phyloP scores from a whole-genome alignment of 1,139 yeast genomes.

The Suhomyces bolitotheri region DNA sequence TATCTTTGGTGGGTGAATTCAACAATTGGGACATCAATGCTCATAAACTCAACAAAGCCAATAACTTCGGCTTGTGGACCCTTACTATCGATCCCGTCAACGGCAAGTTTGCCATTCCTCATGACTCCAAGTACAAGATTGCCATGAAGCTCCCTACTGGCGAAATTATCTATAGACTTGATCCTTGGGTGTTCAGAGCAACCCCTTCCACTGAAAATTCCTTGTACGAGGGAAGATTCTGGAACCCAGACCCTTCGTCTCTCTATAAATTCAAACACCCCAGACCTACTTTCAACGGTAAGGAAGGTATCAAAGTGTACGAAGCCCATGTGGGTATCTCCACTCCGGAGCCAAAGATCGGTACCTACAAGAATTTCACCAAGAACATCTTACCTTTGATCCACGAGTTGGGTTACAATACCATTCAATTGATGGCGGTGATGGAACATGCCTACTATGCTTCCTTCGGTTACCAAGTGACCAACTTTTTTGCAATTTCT shows the following conservation, averaged over 20 bases:
- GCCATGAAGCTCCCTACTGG: conserved; percentile 67
- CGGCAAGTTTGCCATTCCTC: conserved; percentile 70
- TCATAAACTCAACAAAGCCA: conserved; percentile 56
- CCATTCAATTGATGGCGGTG: conserved; percentile 94
- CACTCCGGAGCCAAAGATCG: conserved; percentile 82
- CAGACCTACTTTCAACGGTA: conserved; percentile 52
- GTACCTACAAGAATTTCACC: conserved; percentile 84
- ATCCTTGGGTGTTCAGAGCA: conserved; percentile 87
- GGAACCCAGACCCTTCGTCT: conserved; percentile 66
- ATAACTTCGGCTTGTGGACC: conserved; percentile 69
- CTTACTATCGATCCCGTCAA: conserved; percentile 54
- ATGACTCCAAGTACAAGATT: conserved; percentile 78
- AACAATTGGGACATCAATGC: conserved; percentile 71
- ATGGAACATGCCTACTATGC: conserved; percentile 99
- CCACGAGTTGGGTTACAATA: conserved; percentile 81
- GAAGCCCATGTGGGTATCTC: conserved; percentile 98
- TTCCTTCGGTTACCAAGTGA: conserved; percentile 93
- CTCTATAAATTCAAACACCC: conserved; percentile 61
- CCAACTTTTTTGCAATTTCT: conserved; percentile 85
- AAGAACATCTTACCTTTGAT: conserved; percentile 79
- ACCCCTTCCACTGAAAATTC: conserved; percentile 56
- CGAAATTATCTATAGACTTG: conserved; percentile 72
- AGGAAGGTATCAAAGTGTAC: conserved; percentile 68
- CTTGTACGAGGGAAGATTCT: conserved; percentile 81
- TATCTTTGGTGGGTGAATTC: conserved; percentile 85